phyloP scores from a whole-genome alignment of 371 early-diverging fungal genomes.

The Rhizomucor pusillus region DNA sequence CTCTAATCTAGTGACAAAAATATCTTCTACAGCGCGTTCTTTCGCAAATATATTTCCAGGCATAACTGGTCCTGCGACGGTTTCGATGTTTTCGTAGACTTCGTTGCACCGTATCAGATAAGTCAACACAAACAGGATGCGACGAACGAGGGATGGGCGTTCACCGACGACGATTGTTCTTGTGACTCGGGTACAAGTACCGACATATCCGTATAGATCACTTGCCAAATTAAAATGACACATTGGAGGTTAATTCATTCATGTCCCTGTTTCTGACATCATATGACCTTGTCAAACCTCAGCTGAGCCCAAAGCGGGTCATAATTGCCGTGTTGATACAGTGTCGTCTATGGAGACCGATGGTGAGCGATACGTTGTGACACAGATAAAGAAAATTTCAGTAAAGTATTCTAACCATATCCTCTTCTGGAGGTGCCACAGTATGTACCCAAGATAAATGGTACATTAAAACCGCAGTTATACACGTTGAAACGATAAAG shows the following conservation, averaged over 20 bases:
- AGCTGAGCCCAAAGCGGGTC: slow-evolving; percentile 71
- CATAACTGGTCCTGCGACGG: slow-evolving; percentile 14
- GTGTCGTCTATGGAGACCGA: slow-evolving; percentile 25
- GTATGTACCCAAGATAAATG: slow-evolving; percentile 69
- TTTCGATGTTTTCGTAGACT: slow-evolving; percentile 55
- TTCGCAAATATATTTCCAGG: slow-evolving; percentile 25
- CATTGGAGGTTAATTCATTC: slow-evolving; percentile 2
- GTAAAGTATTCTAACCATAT: slow-evolving; percentile 18
- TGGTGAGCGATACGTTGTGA: neutral
- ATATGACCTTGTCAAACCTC: slow-evolving; percentile 27
- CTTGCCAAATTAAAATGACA: slow-evolving; percentile 17
- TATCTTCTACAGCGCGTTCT: slow-evolving; percentile 31
- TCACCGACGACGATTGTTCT: slow-evolving; percentile 61
- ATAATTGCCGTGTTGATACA: slow-evolving; percentile 54
- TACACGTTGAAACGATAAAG: slow-evolving; percentile 50
- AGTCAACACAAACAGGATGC: slow-evolving; percentile 55
- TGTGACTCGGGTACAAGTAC: slow-evolving; percentile 49
- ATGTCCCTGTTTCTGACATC: neutral
- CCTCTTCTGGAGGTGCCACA: slow-evolving; percentile 51
- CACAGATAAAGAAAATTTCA: neutral
- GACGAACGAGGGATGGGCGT: slow-evolving; percentile 48
- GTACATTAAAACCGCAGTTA: slow-evolving; percentile 56
- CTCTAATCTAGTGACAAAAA: slow-evolving; percentile 26
- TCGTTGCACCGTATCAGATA: slow-evolving; percentile 70
- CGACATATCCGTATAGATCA: slow-evolving; percentile 64